Evolutionary conservation across 2,329 filamentous ascomycete genomes (phyloP).

Genomic region (Aspergillus floridensis): DNA sequence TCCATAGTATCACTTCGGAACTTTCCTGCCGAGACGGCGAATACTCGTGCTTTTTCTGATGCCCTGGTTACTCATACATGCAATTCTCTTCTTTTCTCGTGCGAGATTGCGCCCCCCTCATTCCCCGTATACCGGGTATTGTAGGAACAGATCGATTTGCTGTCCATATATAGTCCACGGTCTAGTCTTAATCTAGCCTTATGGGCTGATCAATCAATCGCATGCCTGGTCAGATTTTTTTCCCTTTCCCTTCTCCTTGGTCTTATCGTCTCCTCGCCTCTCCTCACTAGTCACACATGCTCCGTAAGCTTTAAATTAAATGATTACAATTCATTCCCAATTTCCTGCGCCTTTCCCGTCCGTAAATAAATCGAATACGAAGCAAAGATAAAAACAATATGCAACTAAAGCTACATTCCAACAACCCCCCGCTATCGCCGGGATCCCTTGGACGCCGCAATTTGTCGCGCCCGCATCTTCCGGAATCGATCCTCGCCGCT

Average conservation of each 20-base stretch:
- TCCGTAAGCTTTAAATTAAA: background rate
- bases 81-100: background rate
- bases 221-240: background rate
- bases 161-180: background rate
- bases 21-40: background rate
- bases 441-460: constrained; percentile 41
- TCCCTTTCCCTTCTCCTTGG: background rate
- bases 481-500: constrained; percentile 50
- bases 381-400: constrained; percentile 6
- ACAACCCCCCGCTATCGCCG: constrained; percentile 28
- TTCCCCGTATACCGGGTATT: background rate
- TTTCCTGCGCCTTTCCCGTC: constrained; percentile 2
- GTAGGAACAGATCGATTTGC: background rate
- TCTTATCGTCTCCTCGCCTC: too few species aligned
- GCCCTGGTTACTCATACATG: too few species aligned
- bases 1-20: constrained; percentile 6
- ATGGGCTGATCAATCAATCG: background rate
- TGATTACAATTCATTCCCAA: constrained; percentile 1
- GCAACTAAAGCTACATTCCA: background rate
- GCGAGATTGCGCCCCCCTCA: background rate
- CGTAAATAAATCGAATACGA: constrained; percentile 7
- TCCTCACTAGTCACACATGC: background rate
- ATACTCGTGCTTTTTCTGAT: background rate
- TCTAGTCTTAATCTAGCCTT: too few species aligned
- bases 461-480: constrained; percentile 49